Conservation (phyloP, 495 filamentous ascomycete genomes). For the Xylaria castorea region DNA sequence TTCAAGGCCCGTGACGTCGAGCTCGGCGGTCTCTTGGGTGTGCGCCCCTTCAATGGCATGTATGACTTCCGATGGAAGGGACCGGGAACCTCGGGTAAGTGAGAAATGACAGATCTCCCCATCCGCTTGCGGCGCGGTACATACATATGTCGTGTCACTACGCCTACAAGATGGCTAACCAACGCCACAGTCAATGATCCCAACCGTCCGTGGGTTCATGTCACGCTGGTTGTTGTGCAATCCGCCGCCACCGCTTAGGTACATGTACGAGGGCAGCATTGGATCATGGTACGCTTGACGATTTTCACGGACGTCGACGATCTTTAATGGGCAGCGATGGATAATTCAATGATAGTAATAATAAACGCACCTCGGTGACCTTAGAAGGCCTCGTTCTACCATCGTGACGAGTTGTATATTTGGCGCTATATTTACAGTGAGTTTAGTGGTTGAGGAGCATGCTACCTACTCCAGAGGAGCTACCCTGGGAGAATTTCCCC, state of each 20-base stretch:
- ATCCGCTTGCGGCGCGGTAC: background rate
- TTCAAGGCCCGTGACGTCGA: conserved; percentile 47
- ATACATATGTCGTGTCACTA: conserved; percentile 2
- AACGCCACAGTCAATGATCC: conserved; percentile 40
- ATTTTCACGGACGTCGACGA: background rate
- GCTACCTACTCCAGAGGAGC: background rate
- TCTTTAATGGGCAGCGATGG: background rate
- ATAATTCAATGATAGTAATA: background rate
- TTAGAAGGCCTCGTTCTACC: background rate
- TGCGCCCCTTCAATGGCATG: conserved; percentile 47
- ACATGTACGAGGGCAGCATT: background rate
- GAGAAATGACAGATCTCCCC: background rate
- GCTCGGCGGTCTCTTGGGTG: conserved; percentile 50
- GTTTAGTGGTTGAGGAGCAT: background rate
- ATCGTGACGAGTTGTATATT: background rate
- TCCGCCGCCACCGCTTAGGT: background rate
- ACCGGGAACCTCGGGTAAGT: conserved; percentile 52
- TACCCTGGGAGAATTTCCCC: background rate
- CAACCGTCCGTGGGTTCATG: conserved; percentile 44
- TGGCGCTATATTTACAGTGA: background rate
- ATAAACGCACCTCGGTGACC: background rate
- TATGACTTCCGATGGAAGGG: conserved; percentile 57
- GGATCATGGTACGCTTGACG: background rate
- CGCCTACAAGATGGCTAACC: conserved; percentile 5
- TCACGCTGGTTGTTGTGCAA: conserved; percentile 39